phyloP scores from a whole-genome alignment of 2,329 filamentous ascomycete genomes.

The Epichloe typhina region DNA sequence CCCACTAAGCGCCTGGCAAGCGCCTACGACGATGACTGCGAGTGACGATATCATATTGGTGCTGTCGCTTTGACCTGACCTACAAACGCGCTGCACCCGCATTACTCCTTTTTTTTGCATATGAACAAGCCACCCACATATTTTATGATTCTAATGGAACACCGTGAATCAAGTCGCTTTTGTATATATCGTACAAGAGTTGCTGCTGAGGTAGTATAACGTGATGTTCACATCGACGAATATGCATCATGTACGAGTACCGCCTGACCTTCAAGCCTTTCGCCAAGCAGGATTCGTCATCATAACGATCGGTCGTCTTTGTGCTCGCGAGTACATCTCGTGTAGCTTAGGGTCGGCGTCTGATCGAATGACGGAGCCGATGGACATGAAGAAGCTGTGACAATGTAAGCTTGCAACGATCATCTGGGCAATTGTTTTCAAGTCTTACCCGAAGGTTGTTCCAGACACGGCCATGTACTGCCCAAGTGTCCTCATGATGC shows the following conservation, averaged over 20 bases:
- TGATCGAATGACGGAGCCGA: conserved; percentile 89
- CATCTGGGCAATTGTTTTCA: background rate
- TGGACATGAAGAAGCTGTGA: conserved; percentile 87
- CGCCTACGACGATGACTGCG: background rate
- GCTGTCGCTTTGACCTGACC: too few relatives aligned
- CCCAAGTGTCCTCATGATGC: conserved; percentile 84
- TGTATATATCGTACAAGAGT: conserved; percentile 1
- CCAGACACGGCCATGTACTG: conserved; percentile 96
- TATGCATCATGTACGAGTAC: conserved; percentile 1
- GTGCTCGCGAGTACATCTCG: conserved; percentile 63
- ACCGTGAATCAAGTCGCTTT: background rate
- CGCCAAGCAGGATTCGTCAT: conserved; percentile 26
- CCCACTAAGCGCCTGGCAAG: background rate
- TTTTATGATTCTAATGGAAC: background rate
- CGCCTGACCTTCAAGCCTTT: conserved; percentile 5
- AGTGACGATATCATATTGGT: too few relatives aligned
- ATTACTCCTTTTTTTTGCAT: background rate
- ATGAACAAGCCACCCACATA: background rate
- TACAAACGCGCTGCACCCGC: too few relatives aligned
- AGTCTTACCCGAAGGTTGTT: conserved; percentile 76
- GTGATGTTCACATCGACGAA: background rate
- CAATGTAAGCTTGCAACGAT: conserved; percentile 9
- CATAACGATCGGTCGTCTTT: conserved; percentile 58
- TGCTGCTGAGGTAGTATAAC: background rate
- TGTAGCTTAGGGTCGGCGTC: conserved; percentile 67